Evolutionary conservation across 106 monocot species (phyloP), one percentile per base, ranked within the genome.

Genomic region (Dendrobium nobile): DNA sequence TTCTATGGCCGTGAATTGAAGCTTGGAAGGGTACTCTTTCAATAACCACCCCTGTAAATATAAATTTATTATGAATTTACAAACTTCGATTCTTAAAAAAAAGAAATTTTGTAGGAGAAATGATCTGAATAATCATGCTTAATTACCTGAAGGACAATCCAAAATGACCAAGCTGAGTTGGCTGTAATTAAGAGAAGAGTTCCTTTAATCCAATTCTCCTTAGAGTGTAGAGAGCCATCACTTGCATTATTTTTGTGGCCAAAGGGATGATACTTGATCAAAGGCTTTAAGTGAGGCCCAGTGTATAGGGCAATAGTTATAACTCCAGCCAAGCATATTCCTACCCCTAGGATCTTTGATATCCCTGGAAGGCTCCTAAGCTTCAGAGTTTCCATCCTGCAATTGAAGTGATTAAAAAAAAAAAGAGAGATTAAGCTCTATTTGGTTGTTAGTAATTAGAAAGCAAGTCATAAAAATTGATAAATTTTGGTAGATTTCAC

Each of bases 341-440:
- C 75, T 2, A 93, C 67, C 5, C 93, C 93, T 1, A 82, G 0
- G 1, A 88, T 15, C 84, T 93, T 93, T 16, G 77, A 65, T 10
- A 79, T 77, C 22, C 93, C 90, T 47, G 93, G 18, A 1, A 79
- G 40, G 54, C 84, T 90, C 88, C 75, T 93, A 67, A 85, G 0
- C 1, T 81, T 85, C 13, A 93, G n/a, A 31, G 40, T 83, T 47
- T 93, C 93, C 86, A 88, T 82, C 73, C 90, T 93, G 80, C 9
- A 51, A 13, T 2, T 51, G 10, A 51, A 16, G 51, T 10, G 2
- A 13, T 51, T 37, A 1, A 31, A 31, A 37, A 37, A 37, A 37
- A 37, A 37, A 37, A 37, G 3, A 37, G 37, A 37, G 37, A 37
- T 37, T 3, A 37, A 37, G 37, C 37, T 51, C 51, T 51, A 13